Conservation (phyloP, 129 eudicot genomes). For the Escallonia rubra region DNA sequence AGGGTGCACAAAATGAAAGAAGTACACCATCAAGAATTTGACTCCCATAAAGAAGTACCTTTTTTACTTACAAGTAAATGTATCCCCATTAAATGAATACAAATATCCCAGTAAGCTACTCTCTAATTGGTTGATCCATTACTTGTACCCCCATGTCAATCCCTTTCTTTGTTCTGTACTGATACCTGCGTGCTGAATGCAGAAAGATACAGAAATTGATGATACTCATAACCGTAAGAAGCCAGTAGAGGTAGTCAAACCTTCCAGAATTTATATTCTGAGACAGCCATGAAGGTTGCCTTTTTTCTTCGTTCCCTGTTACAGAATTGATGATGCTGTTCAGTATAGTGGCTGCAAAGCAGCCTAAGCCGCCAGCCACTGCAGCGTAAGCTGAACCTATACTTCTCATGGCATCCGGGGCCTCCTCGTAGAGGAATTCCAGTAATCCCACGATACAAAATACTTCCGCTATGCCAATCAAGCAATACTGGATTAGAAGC, state of each 20-base stretch:
- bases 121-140: slow-evolving; percentile 5
- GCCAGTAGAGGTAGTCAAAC: slow-evolving; percentile 87
- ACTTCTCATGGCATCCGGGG: slow-evolving; percentile 98
- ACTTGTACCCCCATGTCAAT: slow-evolving; percentile 17
- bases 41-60: background rate
- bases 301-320: slow-evolving; percentile 40
- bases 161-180: slow-evolving; percentile 50
- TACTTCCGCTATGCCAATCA: slow-evolving; percentile 87
- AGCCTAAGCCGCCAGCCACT: slow-evolving; percentile 89
- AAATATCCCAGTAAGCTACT: background rate
- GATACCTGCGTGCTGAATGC: slow-evolving; percentile 57
- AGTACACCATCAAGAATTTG: background rate
- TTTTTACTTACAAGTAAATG: background rate
- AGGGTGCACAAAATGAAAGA: background rate
- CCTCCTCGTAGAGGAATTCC: slow-evolving; percentile 85
- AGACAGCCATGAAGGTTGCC: slow-evolving; percentile 66
- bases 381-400: slow-evolving; percentile 95
- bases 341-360: slow-evolving; percentile 67
- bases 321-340: slow-evolving; percentile 66
- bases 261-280: slow-evolving; percentile 84
- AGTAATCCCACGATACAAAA: slow-evolving; percentile 87
- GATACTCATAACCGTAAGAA: slow-evolving; percentile 60
- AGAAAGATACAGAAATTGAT: slow-evolving; percentile 64
- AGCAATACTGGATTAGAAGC: slow-evolving; percentile 87
- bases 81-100: background rate